Percentiles rank a stretch among this genome's conserved stretches.
Conservation (phyloP, 139 green algal genomes). For the Prasinococcaceae sp. region DNA sequence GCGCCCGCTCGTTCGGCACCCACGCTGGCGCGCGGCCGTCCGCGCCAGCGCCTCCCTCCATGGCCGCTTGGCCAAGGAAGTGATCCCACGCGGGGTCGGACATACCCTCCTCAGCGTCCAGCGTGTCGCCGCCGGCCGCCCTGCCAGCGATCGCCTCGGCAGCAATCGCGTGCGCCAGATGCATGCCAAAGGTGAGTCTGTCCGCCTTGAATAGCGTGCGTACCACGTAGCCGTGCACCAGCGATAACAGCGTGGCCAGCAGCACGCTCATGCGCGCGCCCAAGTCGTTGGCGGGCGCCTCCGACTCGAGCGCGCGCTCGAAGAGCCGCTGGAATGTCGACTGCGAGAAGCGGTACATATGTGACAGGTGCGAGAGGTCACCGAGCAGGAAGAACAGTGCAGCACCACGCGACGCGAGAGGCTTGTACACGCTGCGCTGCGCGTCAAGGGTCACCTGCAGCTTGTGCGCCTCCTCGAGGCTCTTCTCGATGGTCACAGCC, state of each 20-base stretch:
- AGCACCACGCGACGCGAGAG: constrained; percentile 36
- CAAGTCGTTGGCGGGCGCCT: constrained; percentile 13
- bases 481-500: constrained; percentile 28
- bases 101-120: no score
- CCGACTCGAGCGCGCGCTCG: constrained; percentile 12
- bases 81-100: no score
- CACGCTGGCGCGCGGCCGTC: no score
- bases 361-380: constrained; percentile 41
- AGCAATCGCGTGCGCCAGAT: constrained; percentile 28
- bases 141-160: no score
- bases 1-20: no score
- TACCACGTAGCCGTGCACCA: constrained; percentile 42
- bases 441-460: constrained; percentile 43
- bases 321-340: constrained; percentile 27
- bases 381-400: constrained; percentile 53
- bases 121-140: no score
- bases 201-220: constrained; percentile 57
- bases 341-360: constrained; percentile 63
- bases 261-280: constrained; percentile 35
- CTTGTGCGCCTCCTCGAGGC: constrained; percentile 33
- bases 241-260: constrained; percentile 28
- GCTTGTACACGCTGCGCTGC: constrained; percentile 45
- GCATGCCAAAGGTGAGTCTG: constrained; percentile 54
- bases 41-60: no score
- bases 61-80: no score